phyloP scores from a whole-genome alignment of 2,329 filamentous ascomycete genomes.

The Periconia sp. region DNA sequence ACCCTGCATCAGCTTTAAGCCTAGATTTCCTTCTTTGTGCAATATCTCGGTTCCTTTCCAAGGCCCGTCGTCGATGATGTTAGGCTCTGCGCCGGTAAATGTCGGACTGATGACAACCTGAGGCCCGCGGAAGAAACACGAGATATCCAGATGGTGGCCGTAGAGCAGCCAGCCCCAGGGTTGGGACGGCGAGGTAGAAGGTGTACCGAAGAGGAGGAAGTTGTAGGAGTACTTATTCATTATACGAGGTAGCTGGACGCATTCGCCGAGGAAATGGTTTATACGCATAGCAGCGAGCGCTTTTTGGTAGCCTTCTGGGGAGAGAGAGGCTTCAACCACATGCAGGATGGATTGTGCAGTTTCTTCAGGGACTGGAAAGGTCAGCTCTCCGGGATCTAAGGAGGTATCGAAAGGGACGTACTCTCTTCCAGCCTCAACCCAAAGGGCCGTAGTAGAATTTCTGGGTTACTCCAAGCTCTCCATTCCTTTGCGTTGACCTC shows the following conservation, averaged over 20 bases:
- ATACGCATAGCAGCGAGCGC: conserved; percentile 73
- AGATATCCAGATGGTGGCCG: conserved; percentile 79
- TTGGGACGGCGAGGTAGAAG: conserved; percentile 54
- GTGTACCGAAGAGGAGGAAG: conserved; percentile 72
- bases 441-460: conserved; percentile 72
- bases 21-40: conserved; percentile 67
- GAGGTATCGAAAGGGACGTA: conserved; percentile 6
- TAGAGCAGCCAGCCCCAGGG: conserved; percentile 80
- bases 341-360: conserved; percentile 55
- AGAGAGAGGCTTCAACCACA: conserved; percentile 65
- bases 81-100: conserved; percentile 83
- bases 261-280: conserved; percentile 75
- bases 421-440: conserved; percentile 73
- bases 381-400: neutral
- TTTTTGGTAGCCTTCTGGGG: conserved; percentile 74
- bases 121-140: conserved; percentile 68
- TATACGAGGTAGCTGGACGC: conserved; percentile 66
- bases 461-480: conserved; percentile 75
- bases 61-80: conserved; percentile 70
- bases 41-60: conserved; percentile 70
- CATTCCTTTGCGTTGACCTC: conserved; percentile 74
- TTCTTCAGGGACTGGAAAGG: conserved; percentile 28
- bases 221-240: conserved; percentile 82
- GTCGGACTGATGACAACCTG: conserved; percentile 75
- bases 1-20: conserved; percentile 73